A percentile compares a stretch with the other conserved stretches of the same genome.
Conservation (phyloP, 345 rosid genomes). For the sweet orange (Citrus sinensis) region DNA sequence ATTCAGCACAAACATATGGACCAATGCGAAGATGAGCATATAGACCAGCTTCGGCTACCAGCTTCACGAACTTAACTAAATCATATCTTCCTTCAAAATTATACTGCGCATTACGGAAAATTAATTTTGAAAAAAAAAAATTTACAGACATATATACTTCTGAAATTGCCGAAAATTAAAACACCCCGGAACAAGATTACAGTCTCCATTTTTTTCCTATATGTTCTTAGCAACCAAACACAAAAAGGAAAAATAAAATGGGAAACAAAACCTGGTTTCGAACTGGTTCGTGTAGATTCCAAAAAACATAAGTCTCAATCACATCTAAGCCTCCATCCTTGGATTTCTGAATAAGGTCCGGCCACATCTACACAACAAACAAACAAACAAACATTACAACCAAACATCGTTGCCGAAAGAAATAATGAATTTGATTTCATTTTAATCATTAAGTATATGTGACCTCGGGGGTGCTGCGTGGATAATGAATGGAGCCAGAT, state of each 20-base stretch:
- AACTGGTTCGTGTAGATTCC: slow-evolving; percentile 84
- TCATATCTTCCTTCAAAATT: slow-evolving; percentile 90
- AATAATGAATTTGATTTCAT: too few species aligned
- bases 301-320: slow-evolving; percentile 90
- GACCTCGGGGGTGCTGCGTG: slow-evolving; percentile 93
- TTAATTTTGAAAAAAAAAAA: not conserved
- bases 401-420: fast-evolving
- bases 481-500: slow-evolving; percentile 96
- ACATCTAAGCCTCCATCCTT: slow-evolving; percentile 95
- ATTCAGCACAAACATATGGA: slow-evolving; percentile 94
- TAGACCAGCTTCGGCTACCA: slow-evolving; percentile 82
- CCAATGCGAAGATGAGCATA: slow-evolving; percentile 93
- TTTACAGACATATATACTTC: not conserved
- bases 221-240: slow-evolving; percentile 24
- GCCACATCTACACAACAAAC: slow-evolving; percentile 79
- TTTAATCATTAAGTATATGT: too few species aligned
- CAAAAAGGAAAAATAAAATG: not conserved
- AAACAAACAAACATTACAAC: not conserved
- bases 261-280: slow-evolving; percentile 57
- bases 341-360: slow-evolving; percentile 87
- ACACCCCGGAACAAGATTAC: not conserved
- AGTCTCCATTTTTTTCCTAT: not conserved
- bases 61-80: slow-evolving; percentile 75
- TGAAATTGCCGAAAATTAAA: not conserved
- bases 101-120: slow-evolving; percentile 40